Evolutionary conservation across 2,329 filamentous ascomycete species (phyloP).

Genomic region (Curvularia eragrostidis): DNA sequence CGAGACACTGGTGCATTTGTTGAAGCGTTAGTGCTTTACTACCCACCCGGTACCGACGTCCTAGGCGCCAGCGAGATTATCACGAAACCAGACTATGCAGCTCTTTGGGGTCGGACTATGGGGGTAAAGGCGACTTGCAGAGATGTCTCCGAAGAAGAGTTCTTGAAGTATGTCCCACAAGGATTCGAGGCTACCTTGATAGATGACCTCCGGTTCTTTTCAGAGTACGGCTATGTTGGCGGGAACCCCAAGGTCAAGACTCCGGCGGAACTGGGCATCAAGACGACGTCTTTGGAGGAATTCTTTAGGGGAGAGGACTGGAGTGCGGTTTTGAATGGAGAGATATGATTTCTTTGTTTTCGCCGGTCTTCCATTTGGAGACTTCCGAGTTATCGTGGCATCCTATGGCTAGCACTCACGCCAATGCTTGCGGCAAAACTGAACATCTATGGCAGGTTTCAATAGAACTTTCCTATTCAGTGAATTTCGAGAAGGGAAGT

Average conservation of each 20-base stretch:
- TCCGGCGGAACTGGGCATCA: conserved; percentile 10
- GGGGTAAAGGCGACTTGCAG: conserved; percentile 6
- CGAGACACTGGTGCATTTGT: conserved; percentile 11
- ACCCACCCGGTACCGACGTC: conserved; percentile 11
- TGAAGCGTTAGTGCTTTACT: conserved; percentile 10
- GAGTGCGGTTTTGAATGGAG: conserved; percentile 9
- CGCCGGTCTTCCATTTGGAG: background rate
- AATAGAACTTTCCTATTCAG: background rate
- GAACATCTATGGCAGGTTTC: background rate
- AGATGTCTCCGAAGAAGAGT: conserved; percentile 9
- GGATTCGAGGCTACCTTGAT: background rate
- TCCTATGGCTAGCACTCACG: background rate
- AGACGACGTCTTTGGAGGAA: conserved; percentile 11
- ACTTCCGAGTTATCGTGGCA: background rate
- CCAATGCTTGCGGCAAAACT: background rate
- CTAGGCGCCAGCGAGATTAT: conserved; percentile 12
- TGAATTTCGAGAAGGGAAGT: background rate
- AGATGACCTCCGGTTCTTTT: conserved; percentile 9
- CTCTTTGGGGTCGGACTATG: conserved; percentile 9
- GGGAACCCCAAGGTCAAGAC: conserved; percentile 14
- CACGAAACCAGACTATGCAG: conserved; percentile 9
- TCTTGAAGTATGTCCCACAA: conserved; percentile 9
- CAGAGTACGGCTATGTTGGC: conserved; percentile 12
- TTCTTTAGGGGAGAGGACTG: conserved; percentile 9
- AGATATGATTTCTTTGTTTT: background rate